phyloP scores from a whole-genome alignment of 371 early-diverging fungal species.

The Hamiltosporidium tvaerminnensis region DNA sequence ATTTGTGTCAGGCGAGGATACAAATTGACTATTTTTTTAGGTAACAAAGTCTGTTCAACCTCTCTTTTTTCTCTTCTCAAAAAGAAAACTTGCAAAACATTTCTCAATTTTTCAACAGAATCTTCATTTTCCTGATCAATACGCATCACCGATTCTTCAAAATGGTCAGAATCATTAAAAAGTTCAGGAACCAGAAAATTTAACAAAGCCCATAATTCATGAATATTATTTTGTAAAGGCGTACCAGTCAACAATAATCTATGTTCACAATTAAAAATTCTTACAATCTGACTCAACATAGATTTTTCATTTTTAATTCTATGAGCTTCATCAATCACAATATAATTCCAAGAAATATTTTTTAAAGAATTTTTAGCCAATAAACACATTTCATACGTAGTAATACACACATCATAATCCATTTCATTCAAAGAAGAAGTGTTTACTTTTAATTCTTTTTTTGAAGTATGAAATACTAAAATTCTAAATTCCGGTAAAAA shows the following conservation, averaged over 20 bases:
- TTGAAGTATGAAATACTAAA: conserved; percentile 60
- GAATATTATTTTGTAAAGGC: conserved; percentile 86
- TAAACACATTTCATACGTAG: conserved; percentile 82
- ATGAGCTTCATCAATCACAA: conserved; percentile 96
- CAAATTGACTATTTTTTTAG: conserved; percentile 82
- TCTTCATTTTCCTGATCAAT: conserved; percentile 53
- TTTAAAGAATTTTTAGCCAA: conserved; percentile 70
- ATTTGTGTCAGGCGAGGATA: conserved; percentile 79
- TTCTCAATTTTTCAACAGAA: conserved; percentile 11
- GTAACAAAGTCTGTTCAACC: conserved; percentile 71
- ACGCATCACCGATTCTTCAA: conserved; percentile 78
- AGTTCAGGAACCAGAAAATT: conserved; percentile 92
- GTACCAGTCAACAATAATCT: conserved; percentile 84
- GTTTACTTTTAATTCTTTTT: background rate
- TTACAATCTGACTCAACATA: conserved; percentile 72
- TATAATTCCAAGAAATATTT: conserved; percentile 69
- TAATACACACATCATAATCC: conserved; percentile 58
- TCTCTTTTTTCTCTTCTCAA: conserved; percentile 88
- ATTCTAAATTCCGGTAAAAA: conserved; percentile 82
- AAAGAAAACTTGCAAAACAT: conserved; percentile 74
- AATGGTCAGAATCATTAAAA: conserved; percentile 78
- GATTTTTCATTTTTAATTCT: conserved; percentile 84
- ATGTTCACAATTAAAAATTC: conserved; percentile 64
- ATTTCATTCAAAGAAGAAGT: background rate
- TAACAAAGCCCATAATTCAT: conserved; percentile 82